phyloP scores from a whole-genome alignment of 345 rosid species.

The Angophora floribunda region DNA sequence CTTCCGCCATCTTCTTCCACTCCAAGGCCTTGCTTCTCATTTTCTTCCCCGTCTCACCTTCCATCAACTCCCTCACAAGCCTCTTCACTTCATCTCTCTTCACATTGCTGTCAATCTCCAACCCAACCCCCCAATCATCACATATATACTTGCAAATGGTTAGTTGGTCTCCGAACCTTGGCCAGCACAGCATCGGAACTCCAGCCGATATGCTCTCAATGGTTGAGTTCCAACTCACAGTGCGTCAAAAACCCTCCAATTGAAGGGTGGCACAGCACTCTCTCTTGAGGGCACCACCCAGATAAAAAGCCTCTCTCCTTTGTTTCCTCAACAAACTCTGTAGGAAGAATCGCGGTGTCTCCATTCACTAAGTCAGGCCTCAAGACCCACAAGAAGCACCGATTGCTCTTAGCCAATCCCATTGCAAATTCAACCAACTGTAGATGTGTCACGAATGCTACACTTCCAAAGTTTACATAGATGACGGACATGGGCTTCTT shows the following conservation, averaged over 20 bases:
- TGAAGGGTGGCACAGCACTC: constrained; percentile 4
- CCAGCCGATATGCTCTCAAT: constrained; percentile 5
- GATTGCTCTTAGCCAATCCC: constrained; percentile 8
- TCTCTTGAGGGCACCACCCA: constrained; percentile 9
- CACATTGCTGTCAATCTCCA: background rate
- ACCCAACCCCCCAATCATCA: constrained; percentile 4
- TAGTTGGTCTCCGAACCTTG: constrained; percentile 8
- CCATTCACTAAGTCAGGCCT: constrained; percentile 8
- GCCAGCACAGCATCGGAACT: constrained; percentile 15
- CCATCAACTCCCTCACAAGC: background rate
- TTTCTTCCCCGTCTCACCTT: background rate
- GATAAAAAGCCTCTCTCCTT: background rate
- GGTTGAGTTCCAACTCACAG: constrained; percentile 13
- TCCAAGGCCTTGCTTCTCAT: background rate
- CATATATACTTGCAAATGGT: background rate
- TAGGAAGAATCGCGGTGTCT: background rate
- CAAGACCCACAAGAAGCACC: constrained; percentile 6
- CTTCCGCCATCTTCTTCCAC: background rate
- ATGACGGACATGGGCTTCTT: background rate
- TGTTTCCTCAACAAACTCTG: background rate
- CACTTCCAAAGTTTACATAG: background rate
- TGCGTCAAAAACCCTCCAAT: constrained; percentile 9
- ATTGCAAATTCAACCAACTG: constrained; percentile 6
- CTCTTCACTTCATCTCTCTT: background rate
- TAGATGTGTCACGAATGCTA: background rate